phyloP scores from a whole-genome alignment of 177 flowering plant species.

The Vitis hybrid region DNA sequence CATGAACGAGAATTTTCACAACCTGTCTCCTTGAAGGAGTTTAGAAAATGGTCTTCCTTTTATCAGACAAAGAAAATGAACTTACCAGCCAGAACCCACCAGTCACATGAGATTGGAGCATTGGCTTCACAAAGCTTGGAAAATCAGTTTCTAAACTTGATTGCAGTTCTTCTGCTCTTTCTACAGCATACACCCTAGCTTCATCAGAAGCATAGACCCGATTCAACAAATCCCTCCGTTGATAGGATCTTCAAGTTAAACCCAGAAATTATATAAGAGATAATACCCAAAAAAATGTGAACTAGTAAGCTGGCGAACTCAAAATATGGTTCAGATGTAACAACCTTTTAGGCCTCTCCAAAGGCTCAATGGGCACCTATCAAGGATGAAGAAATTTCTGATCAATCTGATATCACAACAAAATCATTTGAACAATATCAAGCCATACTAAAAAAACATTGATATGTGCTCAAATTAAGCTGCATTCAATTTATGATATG shows the following conservation, averaged over 20 bases:
- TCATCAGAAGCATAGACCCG: constrained; percentile 34
- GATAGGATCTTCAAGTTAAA: constrained; percentile 15
- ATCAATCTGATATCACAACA: not conserved
- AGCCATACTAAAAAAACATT: no score
- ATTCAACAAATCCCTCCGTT: constrained; percentile 23
- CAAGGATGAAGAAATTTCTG: constrained; percentile 5
- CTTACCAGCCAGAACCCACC: constrained; percentile 65
- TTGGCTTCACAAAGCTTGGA: constrained; percentile 47
- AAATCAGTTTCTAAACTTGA: constrained; percentile 25
- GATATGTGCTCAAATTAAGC: not conserved
- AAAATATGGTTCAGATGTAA: not conserved
- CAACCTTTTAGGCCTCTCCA: constrained; percentile 41
- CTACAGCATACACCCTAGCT: constrained; percentile 25
- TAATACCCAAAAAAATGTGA: not conserved
- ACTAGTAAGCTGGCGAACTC: not conserved
- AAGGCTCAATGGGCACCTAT: constrained; percentile 32
- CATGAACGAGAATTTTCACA: no score
- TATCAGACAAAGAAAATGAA: not conserved
- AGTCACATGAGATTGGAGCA: constrained; percentile 57
- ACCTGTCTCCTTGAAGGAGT: no score
- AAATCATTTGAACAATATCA: not conserved
- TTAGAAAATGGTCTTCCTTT: not conserved
- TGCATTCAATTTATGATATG: not conserved
- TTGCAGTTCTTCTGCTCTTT: constrained; percentile 32
- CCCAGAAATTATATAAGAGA: not conserved